These are phyloP conservation scores for Diplodia scrobiculata DNA, from an alignment of 2,329 filamentous ascomycete genomes.

Conservation along the genomic window DNA sequence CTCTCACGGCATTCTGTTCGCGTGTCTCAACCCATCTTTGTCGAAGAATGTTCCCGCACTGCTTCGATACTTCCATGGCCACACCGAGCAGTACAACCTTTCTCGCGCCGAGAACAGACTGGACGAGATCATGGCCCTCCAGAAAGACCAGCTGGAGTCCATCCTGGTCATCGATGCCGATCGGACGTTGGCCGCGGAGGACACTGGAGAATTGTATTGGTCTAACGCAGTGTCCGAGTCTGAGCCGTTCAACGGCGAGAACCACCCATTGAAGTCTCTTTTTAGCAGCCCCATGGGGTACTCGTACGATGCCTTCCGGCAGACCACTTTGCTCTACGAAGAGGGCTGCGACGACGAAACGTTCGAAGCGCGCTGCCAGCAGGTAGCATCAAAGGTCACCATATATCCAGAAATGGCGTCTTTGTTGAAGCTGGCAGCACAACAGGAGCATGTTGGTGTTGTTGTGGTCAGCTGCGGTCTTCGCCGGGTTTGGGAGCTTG, in stretches of 20 bases:
- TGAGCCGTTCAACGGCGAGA: background rate
- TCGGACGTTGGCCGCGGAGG: conserved; percentile 56
- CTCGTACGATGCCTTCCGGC: conserved; percentile 58
- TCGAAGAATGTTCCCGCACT: conserved; percentile 34
- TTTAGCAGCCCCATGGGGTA: conserved; percentile 55
- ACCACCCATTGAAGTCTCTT: conserved; percentile 46
- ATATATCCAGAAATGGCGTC: conserved; percentile 54
- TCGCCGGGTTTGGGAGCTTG: conserved; percentile 57
- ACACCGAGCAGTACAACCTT: conserved; percentile 48
- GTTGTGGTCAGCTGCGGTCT: conserved; percentile 61
- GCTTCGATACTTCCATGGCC: conserved; percentile 45
- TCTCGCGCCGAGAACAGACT: conserved; percentile 38
- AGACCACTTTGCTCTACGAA: conserved; percentile 58
- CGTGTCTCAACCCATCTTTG: conserved; percentile 27
- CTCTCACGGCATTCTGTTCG: conserved; percentile 54
- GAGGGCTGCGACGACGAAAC: conserved; percentile 45
- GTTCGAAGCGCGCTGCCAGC: conserved; percentile 52
- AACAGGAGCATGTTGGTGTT: conserved; percentile 46
- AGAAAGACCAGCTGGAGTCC: conserved; percentile 42
- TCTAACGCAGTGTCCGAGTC: background rate
- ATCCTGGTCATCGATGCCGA: conserved; percentile 62
- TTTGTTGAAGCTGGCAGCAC: conserved; percentile 46
- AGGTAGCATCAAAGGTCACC: conserved; percentile 47
- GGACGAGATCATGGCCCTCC: conserved; percentile 39
- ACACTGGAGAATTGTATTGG: conserved; percentile 59